phyloP scores from a whole-genome alignment of 2,329 filamentous ascomycete species.

The Nigrospora osmanthi region DNA sequence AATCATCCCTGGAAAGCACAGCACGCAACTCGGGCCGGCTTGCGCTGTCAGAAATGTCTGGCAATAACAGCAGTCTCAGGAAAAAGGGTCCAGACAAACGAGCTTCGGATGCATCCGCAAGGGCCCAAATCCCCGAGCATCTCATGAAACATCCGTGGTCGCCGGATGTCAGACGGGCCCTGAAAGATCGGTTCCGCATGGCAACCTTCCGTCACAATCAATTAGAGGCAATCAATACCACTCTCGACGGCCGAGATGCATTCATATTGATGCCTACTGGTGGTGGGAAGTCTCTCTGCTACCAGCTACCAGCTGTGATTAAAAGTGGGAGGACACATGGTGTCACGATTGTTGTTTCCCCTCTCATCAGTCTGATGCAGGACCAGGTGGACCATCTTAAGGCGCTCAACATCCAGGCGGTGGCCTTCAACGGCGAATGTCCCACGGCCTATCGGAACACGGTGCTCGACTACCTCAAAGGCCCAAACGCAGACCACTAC shows the following conservation, averaged over 20 bases:
- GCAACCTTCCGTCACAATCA: slow-evolving; percentile 86
- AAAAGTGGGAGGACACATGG: slow-evolving; percentile 73
- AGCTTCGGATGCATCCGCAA: slow-evolving; percentile 17
- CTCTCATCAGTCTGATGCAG: slow-evolving; percentile 90
- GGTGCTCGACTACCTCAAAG: slow-evolving; percentile 58
- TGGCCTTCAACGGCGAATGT: slow-evolving; percentile 74
- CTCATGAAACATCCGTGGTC: slow-evolving; percentile 74
- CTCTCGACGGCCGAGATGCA: slow-evolving; percentile 75
- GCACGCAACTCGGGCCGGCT: slow-evolving; percentile 19
- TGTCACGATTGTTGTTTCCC: slow-evolving; percentile 91
- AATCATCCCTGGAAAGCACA: slow-evolving; percentile 21
- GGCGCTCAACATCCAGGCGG: slow-evolving; percentile 68
- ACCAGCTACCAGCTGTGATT: slow-evolving; percentile 86
- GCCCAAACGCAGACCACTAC: slow-evolving; percentile 61
- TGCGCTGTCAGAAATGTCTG: slow-evolving; percentile 39
- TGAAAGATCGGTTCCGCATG: slow-evolving; percentile 79
- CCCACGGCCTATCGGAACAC: slow-evolving; percentile 51
- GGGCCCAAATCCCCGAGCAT: slow-evolving; percentile 34
- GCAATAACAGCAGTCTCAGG: slow-evolving; percentile 30
- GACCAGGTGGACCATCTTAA: slow-evolving; percentile 86
- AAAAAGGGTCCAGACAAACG: slow-evolving; percentile 24
- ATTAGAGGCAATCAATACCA: slow-evolving; percentile 92
- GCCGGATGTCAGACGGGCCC: slow-evolving; percentile 68
- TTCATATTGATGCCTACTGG: slow-evolving; percentile 98
- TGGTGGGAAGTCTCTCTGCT: slow-evolving; percentile 93